These are phyloP conservation scores for Choanephora cucurbitarum DNA, from an alignment of 371 early-diverging fungal genomes.

Conservation along the genomic window DNA sequence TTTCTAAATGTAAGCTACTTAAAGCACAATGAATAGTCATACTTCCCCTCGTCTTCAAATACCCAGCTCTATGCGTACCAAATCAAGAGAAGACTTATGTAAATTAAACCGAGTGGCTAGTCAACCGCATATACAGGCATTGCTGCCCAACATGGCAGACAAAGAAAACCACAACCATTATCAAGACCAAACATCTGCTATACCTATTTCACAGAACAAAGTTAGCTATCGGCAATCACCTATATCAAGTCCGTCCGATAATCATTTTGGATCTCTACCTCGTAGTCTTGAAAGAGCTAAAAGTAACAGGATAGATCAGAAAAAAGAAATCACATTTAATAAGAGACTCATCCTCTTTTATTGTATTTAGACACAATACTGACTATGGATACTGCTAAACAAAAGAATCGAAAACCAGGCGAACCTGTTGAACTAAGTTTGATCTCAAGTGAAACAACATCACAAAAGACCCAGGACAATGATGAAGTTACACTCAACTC, in stretches of 20 bases:
- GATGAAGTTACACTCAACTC: not conserved
- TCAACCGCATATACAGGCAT: slow-evolving; percentile 45
- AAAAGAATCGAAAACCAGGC: slow-evolving; percentile 6
- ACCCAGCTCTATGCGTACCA: slow-evolving; percentile 12
- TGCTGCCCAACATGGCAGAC: slow-evolving; percentile 28
- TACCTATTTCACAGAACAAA: slow-evolving; percentile 68
- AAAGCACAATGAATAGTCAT: not conserved
- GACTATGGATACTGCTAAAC: slow-evolving; percentile 24
- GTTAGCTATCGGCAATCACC: slow-evolving; percentile 25
- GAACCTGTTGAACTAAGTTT: slow-evolving; percentile 17
- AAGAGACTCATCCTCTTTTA: not conserved
- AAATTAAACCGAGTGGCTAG: slow-evolving; percentile 40
- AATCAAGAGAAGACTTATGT: slow-evolving; percentile 26
- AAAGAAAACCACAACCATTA: slow-evolving; percentile 49
- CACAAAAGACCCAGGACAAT: not conserved
- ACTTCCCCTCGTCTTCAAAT: not conserved
- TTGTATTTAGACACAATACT: slow-evolving; percentile 19
- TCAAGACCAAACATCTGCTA: slow-evolving; percentile 81
- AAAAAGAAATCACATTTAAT: not conserved
- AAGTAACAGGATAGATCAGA: slow-evolving; percentile 5
- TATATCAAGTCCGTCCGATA: slow-evolving; percentile 33
- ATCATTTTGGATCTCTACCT: slow-evolving; percentile 29
- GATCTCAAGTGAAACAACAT: slow-evolving; percentile 3
- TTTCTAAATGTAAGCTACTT: too few relatives aligned
- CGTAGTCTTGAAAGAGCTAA: slow-evolving; percentile 24